Evolutionary conservation across 139 green algal species (phyloP), one percentile per base, ranked within the genome.

Genomic region (Spirogloea muscicola): DNA sequence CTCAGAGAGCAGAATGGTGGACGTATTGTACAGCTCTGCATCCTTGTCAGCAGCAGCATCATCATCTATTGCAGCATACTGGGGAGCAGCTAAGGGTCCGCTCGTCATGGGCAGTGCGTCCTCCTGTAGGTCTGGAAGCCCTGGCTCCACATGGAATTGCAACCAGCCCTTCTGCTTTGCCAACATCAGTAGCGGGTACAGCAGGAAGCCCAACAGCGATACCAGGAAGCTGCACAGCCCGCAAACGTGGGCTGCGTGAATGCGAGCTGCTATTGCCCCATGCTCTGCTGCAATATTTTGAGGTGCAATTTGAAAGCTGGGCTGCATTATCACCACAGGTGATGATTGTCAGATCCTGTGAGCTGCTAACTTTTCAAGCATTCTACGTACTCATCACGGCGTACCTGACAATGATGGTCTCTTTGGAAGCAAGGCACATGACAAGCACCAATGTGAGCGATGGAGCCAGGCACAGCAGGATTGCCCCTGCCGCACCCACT

Each of bases 391-490:
- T 52, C 16, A 52, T 52, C 13, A 52, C 13, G 44, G 6, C 52
- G 10, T 36, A 76, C 44, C 79, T 88, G 3, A 36, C 16, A 2
- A 91, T 77, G 43, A 89, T 88, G 0, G 40, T 37, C 38, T 58
- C 42, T 18, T 16, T 27, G 13, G 72, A 64, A 29, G 69, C 65
- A 38, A 78, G 63, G n/a, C 7, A 49, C 77, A 84, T 79, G 61
- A 86, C 58, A 9, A 63, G 52, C 0, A 88, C 3, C 10, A 97
- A 87, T 52, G 97, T 79, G 0, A 81, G 13, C 2, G 79, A 83
- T 21, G 92, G 91, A 1, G 91, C 88, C 18, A 88, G 37, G 27
- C 96, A 81, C 88, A 97, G 91, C 27, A 93, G 68, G 1, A 78
- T 49, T 10, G 89, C 79, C 16, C 76, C 92, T 84, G 83, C 91